Evolutionary conservation across 768 basidiomycete species (phyloP).

Genomic region (Calocera viscosa): DNA sequence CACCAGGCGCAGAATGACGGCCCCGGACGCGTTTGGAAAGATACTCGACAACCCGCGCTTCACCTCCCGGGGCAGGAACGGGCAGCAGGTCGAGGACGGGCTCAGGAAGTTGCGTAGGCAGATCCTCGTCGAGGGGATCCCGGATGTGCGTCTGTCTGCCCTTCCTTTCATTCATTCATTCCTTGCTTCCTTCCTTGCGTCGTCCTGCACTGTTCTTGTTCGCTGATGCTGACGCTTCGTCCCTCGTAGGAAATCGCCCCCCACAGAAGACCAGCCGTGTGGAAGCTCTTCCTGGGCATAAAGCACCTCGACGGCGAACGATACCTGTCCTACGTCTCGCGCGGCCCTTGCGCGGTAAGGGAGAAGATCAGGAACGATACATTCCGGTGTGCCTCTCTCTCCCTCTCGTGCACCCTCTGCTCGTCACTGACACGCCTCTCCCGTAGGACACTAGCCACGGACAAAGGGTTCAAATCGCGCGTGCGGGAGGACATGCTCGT

Average conservation of each 20-base stretch:
- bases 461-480: slow-evolving; percentile 92
- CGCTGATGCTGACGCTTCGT: background rate
- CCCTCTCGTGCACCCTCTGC: background rate
- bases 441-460: slow-evolving; percentile 81
- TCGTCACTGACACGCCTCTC: background rate
- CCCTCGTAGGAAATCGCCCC: slow-evolving; percentile 38
- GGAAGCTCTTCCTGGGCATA: slow-evolving; percentile 85
- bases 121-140: slow-evolving; percentile 85
- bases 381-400: slow-evolving; percentile 51
- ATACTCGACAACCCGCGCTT: slow-evolving; percentile 58
- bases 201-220: background rate
- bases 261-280: slow-evolving; percentile 79
- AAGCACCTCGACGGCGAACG: slow-evolving; percentile 63
- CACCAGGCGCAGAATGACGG: slow-evolving; percentile 14
- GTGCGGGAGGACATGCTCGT: slow-evolving; percentile 96
- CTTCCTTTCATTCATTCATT: background rate
- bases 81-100: slow-evolving; percentile 61
- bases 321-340: slow-evolving; percentile 64
- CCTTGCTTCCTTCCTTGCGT: background rate
- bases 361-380: slow-evolving; percentile 95
- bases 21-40: slow-evolving; percentile 69
- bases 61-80: slow-evolving; percentile 49
- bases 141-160: slow-evolving; percentile 42
- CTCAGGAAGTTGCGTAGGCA: slow-evolving; percentile 75
- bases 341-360: slow-evolving; percentile 75